Conservation (phyloP, 2,329 filamentous ascomycete species). For the Emmonsiellopsis sp. region DNA sequence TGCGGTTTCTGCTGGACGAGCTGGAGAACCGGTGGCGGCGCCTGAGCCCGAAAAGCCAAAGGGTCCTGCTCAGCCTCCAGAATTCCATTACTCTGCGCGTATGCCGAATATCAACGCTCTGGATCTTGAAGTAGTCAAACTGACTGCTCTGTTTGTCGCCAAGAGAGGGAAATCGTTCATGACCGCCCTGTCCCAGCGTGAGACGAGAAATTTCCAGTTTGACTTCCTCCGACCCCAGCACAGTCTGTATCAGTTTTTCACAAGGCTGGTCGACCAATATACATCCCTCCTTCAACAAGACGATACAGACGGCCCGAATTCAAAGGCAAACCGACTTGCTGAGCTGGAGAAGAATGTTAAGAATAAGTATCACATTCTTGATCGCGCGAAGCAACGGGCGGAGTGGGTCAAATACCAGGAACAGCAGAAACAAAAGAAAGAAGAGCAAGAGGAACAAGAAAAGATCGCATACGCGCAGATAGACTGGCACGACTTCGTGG, state of each 20-base stretch:
- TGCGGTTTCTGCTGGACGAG: constrained; percentile 64
- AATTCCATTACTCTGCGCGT: constrained; percentile 87
- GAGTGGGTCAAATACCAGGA: constrained; percentile 82
- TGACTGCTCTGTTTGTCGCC: constrained; percentile 86
- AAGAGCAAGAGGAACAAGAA: constrained; percentile 78
- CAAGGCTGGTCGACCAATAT: constrained; percentile 87
- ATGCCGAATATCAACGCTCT: constrained; percentile 97
- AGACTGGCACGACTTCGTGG: constrained; percentile 95
- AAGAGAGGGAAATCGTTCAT: constrained; percentile 89
- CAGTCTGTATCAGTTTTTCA: constrained; percentile 93
- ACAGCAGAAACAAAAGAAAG: constrained; percentile 76
- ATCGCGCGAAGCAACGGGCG: constrained; percentile 72
- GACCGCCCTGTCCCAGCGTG: constrained; percentile 78
- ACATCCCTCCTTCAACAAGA: constrained; percentile 63
- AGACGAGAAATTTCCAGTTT: constrained; percentile 87
- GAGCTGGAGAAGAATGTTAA: constrained; percentile 66
- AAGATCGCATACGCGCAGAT: constrained; percentile 71
- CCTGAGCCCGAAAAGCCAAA: constrained; percentile 58
- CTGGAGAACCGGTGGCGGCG: constrained; percentile 50
- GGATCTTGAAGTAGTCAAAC: constrained; percentile 63
- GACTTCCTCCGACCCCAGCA: constrained; percentile 93
- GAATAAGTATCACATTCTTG: constrained; percentile 72
- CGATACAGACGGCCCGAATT: constrained; percentile 59
- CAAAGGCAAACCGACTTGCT: constrained; percentile 62
- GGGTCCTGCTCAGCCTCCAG: constrained; percentile 74